Evolutionary conservation across 805 yeast species (phyloP), one percentile per base, ranked within the genome.

Genomic region (Candida railenensis): DNA sequence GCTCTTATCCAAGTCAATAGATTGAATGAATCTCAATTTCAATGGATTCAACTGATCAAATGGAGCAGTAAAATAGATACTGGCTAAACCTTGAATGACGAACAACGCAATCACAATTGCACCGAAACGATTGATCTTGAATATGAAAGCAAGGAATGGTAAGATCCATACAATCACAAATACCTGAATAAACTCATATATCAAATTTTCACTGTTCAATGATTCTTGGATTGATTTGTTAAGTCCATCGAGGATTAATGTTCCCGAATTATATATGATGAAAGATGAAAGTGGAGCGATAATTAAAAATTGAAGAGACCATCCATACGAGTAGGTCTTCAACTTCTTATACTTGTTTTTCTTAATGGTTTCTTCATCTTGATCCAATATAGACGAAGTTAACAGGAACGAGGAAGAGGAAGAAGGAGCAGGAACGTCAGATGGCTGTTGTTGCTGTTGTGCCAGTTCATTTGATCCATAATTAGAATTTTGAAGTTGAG

Each of bases 171-270:
- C 58, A 45, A 64, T 50, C 8, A 67, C 68, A 50, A 69, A 55
- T 5, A 46, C 20, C 49, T 63, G 59, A 22, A 69, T 49, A 28
- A 63, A 43, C 36, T 50, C 51, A 50, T 61, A 71, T 44, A 73
- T 58, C 40, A 66, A 54, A 4, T 53, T 48, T 46, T 80, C 77
- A 3, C 82, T 66, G 3, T 54, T 52, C 14, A 66, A 59, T 4
- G 85, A 78, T 58, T 89, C 96, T 56, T 85, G 89, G 18, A 81
- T 75, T 0, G 91, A 80, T 64, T 88, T 89, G 55, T 77, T 78
- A 18, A 85, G 50, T 0, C 88, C 94, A 48, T 82, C 83, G 30
- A 88, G 58, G 1, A 82, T 56, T 48, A 87, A 63, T 48, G 73
- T 77, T 4, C 85, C 83, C 33, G 75, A 64, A 46, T 78, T 76